phyloP scores from a whole-genome alignment of 306 rosid species.

The Dryas drummondii region DNA sequence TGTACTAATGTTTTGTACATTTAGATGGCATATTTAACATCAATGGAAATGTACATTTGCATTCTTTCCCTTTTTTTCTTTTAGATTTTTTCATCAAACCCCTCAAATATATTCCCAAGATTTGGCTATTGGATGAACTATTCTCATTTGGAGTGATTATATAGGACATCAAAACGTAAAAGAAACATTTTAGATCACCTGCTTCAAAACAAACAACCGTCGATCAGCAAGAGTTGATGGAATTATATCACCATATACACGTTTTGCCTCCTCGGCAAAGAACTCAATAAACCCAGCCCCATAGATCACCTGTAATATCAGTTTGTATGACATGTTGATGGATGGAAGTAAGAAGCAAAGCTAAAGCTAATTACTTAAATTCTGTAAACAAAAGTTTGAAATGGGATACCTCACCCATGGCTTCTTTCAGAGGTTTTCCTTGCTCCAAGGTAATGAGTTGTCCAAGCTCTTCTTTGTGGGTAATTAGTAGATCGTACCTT shows the following conservation, averaged over 20 bases:
- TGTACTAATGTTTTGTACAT: no score
- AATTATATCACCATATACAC: slow-evolving; percentile 91
- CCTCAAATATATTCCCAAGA: neutral
- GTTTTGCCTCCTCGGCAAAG: slow-evolving; percentile 89
- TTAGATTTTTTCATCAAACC: neutral
- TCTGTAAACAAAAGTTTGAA: slow-evolving; percentile 23
- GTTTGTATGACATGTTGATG: slow-evolving; percentile 19
- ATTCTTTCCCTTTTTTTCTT: neutral
- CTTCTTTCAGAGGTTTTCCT: slow-evolving; percentile 93
- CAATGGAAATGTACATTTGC: neutral
- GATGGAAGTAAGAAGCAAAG: slow-evolving; percentile 8
- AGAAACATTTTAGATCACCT: slow-evolving; percentile 47
- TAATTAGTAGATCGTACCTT: slow-evolving; percentile 78
- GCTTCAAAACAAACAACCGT: slow-evolving; percentile 81
- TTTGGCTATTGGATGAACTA: neutral
- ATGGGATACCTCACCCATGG: slow-evolving; percentile 76
- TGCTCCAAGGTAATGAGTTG: slow-evolving; percentile 96
- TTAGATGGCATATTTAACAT: neutral
- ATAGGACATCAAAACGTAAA: slow-evolving; percentile 23
- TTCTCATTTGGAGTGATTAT: neutral
- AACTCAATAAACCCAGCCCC: slow-evolving; percentile 93
- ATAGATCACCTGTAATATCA: slow-evolving; percentile 54
- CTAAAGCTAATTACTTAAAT: slow-evolving; percentile 9
- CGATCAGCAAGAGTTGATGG: slow-evolving; percentile 84
- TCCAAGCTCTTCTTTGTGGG: slow-evolving; percentile 82